Conservation (phyloP, 176 grass and related monocot species). For the Oryza punctata region DNA sequence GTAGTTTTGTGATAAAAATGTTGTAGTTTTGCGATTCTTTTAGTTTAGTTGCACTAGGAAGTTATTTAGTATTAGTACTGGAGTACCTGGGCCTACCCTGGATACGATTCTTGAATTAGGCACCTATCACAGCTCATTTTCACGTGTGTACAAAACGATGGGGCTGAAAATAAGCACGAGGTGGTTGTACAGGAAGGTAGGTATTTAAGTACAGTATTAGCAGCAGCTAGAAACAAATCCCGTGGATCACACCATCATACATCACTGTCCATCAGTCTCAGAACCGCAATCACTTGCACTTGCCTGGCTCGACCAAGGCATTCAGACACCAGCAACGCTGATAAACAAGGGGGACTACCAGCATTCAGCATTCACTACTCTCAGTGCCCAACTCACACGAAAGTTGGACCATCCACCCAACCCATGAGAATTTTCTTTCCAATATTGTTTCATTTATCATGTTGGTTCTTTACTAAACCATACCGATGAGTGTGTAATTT, state of each 20-base stretch:
- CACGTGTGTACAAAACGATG: background rate
- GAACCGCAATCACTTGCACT: background rate
- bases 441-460: too few relatives aligned
- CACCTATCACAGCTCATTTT: background rate
- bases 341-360: background rate
- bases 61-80: background rate
- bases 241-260: constrained; percentile 23
- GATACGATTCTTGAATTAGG: background rate
- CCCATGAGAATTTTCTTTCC: too few relatives aligned
- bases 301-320: background rate
- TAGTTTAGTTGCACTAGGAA: background rate
- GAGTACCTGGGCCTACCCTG: background rate
- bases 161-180: background rate
- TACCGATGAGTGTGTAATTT: too few relatives aligned
- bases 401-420: background rate
- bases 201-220: background rate
- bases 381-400: background rate
- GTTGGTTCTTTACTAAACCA: too few relatives aligned
- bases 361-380: background rate
- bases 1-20: too few relatives aligned
- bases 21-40: too few relatives aligned
- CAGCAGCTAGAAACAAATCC: background rate
- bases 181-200: background rate
- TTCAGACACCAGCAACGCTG: constrained; percentile 15
- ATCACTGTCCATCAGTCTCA: background rate